Percentiles rank a stretch among this genome's conserved stretches.
phyloP scores from a whole-genome alignment of 192 early-diverging fungal species.

The Coemansia sp. region DNA sequence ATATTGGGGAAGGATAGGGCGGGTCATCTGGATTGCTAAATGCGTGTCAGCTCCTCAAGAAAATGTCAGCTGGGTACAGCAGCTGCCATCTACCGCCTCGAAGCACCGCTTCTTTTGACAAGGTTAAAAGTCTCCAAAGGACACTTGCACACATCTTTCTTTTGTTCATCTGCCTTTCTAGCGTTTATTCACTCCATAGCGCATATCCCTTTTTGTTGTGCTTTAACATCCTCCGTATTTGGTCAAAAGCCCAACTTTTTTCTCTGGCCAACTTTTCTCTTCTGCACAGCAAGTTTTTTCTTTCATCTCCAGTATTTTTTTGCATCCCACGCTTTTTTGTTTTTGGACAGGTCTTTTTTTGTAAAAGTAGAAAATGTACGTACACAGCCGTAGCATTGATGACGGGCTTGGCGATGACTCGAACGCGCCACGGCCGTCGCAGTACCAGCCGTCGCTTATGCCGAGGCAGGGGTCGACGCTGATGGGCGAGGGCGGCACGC shows the following conservation, averaged over 20 bases:
- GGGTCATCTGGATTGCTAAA: background rate
- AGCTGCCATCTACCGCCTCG: background rate
- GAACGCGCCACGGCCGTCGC: conserved; percentile 20
- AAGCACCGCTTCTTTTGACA: background rate
- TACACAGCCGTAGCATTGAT: conserved; percentile 1
- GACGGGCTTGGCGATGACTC: conserved; percentile 7
- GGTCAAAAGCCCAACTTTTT: background rate
- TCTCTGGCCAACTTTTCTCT: background rate
- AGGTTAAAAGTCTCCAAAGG: background rate
- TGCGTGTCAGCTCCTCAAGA: background rate
- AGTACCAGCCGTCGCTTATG: conserved; percentile 6
- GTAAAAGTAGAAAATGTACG: background rate
- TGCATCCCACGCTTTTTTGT: background rate
- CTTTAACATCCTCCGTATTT: background rate
- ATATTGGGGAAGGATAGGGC: background rate
- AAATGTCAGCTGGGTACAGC: background rate
- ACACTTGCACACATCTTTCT: background rate
- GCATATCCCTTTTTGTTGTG: background rate
- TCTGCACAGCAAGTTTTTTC: conserved; percentile 3
- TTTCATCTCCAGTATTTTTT: background rate
- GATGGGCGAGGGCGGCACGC: background rate
- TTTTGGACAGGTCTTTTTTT: background rate
- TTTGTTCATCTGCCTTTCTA: background rate
- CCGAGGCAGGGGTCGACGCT: background rate
- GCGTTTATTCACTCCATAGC: background rate